Conservation (phyloP, 1,139 yeast species). For the Saccharomycopsis phalli region DNA sequence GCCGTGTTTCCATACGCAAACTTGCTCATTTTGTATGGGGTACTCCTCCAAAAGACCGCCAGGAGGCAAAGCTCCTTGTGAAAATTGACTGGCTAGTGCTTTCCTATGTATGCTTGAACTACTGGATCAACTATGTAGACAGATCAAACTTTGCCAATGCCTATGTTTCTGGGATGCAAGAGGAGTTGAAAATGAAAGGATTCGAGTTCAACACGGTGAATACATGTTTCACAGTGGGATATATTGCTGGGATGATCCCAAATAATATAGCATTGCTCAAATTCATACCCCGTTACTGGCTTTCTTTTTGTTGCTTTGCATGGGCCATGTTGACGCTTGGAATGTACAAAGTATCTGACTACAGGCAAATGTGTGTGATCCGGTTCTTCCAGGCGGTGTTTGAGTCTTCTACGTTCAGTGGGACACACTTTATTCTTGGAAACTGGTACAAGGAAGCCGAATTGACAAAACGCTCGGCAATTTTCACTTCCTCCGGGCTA, state of each 20-base stretch:
- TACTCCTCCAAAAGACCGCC: conserved; percentile 31
- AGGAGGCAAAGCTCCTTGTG: conserved; percentile 35
- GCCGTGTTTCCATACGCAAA: too few species aligned
- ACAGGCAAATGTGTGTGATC: conserved; percentile 39
- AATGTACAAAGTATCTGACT: conserved; percentile 37
- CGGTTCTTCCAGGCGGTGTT: conserved; percentile 48
- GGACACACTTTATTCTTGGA: conserved; percentile 45
- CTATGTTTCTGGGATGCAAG: conserved; percentile 54
- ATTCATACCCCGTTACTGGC: conserved; percentile 46
- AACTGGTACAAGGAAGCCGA: conserved; percentile 45
- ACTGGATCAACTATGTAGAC: conserved; percentile 48
- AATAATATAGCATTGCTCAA: conserved; percentile 42
- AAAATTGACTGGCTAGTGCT: conserved; percentile 51
- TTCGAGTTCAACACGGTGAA: conserved; percentile 42
- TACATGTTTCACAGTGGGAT: conserved; percentile 53
- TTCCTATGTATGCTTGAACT: conserved; percentile 45
- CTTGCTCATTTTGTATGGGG: conserved; percentile 34
- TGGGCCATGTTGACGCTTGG: conserved; percentile 51
- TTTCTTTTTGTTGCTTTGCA: conserved; percentile 42
- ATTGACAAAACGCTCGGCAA: conserved; percentile 40
- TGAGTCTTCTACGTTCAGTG: conserved; percentile 47
- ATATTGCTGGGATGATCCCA: conserved; percentile 50
- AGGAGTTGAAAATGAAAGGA: conserved; percentile 42
- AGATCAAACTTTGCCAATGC: conserved; percentile 45
- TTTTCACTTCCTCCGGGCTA: conserved; percentile 45